Conservation (phyloP, 768 basidiomycete species). For the Termitomyces sp. region DNA sequence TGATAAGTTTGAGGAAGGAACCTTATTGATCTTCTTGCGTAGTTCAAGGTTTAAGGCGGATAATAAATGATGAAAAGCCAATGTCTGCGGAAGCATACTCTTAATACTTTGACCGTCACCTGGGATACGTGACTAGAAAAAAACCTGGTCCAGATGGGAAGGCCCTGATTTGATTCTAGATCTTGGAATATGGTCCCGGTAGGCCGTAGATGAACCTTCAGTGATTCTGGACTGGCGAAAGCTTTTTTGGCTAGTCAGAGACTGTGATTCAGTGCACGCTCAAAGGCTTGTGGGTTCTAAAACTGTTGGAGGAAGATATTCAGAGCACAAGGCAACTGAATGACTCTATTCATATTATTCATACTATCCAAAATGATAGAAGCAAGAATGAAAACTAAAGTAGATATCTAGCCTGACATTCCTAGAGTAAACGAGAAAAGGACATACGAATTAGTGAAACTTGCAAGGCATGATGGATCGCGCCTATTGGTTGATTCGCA, state of each 20-base stretch:
- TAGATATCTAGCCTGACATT: no score
- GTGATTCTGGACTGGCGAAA: not conserved
- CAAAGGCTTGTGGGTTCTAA: not conserved
- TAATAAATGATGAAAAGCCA: no score
- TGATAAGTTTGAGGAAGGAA: not conserved
- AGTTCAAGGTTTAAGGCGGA: no score
- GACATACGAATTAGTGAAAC: not conserved
- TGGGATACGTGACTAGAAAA: no score
- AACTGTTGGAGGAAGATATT: no score
- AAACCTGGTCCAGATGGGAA: not conserved
- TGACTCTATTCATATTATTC: not conserved
- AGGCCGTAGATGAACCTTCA: not conserved
- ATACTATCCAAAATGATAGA: not conserved
- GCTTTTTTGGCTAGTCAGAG: not conserved
- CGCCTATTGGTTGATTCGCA: not conserved
- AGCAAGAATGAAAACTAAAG: not conserved
- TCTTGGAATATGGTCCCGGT: not conserved
- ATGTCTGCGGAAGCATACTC: no score
- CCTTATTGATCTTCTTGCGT: not conserved
- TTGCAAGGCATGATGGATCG: not conserved
- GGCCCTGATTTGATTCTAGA: not conserved
- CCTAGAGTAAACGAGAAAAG: not conserved
- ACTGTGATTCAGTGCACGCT: not conserved
- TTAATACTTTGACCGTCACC: not conserved
- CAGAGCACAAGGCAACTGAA: not conserved